Conservation (phyloP, 345 rosid species). For the Brassica cretica region DNA sequence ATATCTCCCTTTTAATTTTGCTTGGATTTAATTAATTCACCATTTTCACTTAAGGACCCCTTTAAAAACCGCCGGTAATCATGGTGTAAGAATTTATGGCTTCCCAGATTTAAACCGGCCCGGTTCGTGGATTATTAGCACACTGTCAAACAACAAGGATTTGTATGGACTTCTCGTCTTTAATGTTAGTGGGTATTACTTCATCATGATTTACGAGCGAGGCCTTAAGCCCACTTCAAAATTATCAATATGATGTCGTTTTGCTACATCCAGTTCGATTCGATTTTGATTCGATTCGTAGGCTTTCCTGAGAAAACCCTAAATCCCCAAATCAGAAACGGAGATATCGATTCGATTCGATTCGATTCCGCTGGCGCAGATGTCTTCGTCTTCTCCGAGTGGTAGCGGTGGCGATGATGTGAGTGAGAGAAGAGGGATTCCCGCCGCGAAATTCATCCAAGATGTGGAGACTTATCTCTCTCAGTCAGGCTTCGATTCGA, state of each 20-base stretch:
- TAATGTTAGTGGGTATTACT: neutral
- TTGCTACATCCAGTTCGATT: neutral
- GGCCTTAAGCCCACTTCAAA: conserved; percentile 12
- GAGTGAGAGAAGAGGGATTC: conserved; percentile 86
- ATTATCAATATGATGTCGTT: neutral
- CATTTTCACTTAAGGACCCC: too few relatives aligned
- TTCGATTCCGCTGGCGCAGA: neutral
- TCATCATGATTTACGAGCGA: neutral
- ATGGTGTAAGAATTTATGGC: neutral
- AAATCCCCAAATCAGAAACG: conserved; percentile 23
- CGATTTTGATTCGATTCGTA: neutral
- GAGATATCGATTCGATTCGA: conserved; percentile 2
- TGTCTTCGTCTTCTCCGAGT: conserved; percentile 44
- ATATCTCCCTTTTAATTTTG: too few relatives aligned
- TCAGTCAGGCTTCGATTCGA: conserved; percentile 66
- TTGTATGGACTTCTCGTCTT: neutral
- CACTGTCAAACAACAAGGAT: neutral
- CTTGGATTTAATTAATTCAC: too few relatives aligned
- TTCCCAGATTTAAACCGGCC: neutral
- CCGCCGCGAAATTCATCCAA: conserved; percentile 86
- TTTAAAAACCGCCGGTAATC: too few relatives aligned
- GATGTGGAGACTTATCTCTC: conserved; percentile 78
- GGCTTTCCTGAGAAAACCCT: conserved; percentile 24
- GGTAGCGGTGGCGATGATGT: conserved; percentile 26
- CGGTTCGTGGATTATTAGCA: neutral